A percentile compares a stretch with the other conserved stretches of the same genome.
phyloP scores from a whole-genome alignment of 2,329 filamentous ascomycete genomes.

The Cordyceps militaris region DNA sequence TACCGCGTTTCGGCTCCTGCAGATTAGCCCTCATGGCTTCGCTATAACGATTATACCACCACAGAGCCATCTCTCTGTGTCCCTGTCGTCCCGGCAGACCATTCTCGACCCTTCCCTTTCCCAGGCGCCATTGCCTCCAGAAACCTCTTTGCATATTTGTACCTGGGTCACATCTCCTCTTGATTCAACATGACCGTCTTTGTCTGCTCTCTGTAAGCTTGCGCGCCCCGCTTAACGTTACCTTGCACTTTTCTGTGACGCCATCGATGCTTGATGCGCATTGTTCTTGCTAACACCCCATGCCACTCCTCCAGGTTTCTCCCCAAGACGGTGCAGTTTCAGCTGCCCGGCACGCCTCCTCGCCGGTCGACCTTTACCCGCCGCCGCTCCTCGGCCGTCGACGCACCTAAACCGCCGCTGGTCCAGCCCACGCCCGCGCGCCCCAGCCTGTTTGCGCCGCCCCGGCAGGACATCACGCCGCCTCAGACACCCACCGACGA shows the following conservation, averaged over 20 bases:
- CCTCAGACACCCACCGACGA: constrained; percentile 50
- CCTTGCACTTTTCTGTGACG: no score
- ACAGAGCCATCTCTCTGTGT: background rate
- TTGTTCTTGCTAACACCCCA: background rate
- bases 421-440: constrained; percentile 29
- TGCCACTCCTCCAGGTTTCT: constrained; percentile 60
- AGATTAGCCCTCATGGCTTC: constrained; percentile 6
- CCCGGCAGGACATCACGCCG: constrained; percentile 40
- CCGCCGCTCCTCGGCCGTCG: constrained; percentile 23
- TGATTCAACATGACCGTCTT: constrained; percentile 34
- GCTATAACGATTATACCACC: background rate
- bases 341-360: constrained; percentile 50
- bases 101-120: background rate
- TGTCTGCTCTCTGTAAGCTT: constrained; percentile 32
- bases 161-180: background rate
- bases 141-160: background rate
- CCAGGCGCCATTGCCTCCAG: background rate
- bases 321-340: constrained; percentile 87
- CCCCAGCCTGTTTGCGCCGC: constrained; percentile 47
- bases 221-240: background rate
- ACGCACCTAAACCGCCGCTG: constrained; percentile 19
- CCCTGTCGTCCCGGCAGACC: background rate
- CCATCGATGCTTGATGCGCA: background rate
- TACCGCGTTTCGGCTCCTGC: background rate
- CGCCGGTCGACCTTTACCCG: constrained; percentile 28